Percentiles rank a stretch among this genome's conserved stretches.
These are phyloP conservation scores for Psilocybe azurescens DNA, from an alignment of 768 basidiomycete species.

Conservation along the genomic window DNA sequence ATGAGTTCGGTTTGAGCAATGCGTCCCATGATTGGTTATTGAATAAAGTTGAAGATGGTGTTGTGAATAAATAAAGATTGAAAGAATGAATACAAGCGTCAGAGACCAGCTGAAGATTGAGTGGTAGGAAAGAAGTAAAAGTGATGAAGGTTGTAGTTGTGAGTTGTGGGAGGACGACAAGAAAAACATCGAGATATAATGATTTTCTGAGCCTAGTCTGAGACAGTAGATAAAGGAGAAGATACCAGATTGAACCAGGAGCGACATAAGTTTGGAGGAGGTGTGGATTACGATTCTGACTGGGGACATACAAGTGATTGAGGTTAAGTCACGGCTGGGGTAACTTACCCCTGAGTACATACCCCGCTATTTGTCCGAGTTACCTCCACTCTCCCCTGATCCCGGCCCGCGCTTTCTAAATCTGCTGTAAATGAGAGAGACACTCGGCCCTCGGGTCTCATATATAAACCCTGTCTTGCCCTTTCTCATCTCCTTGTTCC, in stretches of 20 bases:
- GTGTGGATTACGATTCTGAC: too few species aligned
- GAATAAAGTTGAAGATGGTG: slow-evolving; percentile 14
- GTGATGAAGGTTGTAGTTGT: slow-evolving; percentile 2
- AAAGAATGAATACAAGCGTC: slow-evolving; percentile 23
- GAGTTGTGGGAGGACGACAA: neutral
- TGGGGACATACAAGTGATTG: too few species aligned
- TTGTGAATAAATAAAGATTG: slow-evolving; percentile 14
- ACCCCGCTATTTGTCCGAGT: slow-evolving; percentile 23
- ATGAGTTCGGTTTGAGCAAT: slow-evolving; percentile 44
- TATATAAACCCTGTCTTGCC: slow-evolving; percentile 7
- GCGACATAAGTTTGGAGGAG: neutral
- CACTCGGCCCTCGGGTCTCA: neutral
- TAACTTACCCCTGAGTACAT: neutral
- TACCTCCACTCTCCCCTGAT: slow-evolving; percentile 5
- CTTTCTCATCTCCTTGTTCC: slow-evolving; percentile 9
- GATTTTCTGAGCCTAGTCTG: neutral
- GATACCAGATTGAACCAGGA: too few species aligned
- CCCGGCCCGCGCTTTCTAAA: slow-evolving; percentile 7
- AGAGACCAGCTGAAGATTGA: slow-evolving; percentile 23
- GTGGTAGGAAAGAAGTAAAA: slow-evolving; percentile 13
- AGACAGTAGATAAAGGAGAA: neutral
- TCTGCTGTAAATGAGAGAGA: neutral
- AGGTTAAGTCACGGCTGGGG: neutral
- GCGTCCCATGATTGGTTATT: slow-evolving; percentile 42
- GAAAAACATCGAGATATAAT: neutral